phyloP scores from a whole-genome alignment of 2,329 filamentous ascomycete genomes.

The Byssochlamys sp. region DNA sequence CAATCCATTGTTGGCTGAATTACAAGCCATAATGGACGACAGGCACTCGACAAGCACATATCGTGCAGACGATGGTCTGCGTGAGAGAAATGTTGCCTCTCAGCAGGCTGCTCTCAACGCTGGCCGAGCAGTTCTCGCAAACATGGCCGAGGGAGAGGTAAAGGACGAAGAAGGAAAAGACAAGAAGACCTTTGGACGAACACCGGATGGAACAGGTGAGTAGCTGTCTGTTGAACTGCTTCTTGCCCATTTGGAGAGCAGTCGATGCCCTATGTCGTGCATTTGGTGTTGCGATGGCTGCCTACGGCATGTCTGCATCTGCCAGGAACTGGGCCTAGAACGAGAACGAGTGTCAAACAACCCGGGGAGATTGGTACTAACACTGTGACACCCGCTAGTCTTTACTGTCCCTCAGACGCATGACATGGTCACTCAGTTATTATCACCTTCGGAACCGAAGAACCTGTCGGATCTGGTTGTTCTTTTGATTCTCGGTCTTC shows the following conservation, averaged over 20 bases:
- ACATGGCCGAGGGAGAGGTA: constrained; percentile 30
- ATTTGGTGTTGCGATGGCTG: neutral
- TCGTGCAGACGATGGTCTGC: constrained; percentile 33
- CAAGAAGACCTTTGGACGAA: constrained; percentile 81
- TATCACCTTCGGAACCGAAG: constrained; percentile 90
- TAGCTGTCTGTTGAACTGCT: constrained; percentile 13
- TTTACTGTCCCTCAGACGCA: constrained; percentile 93
- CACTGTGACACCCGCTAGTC: constrained; percentile 46
- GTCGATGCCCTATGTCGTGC: neutral
- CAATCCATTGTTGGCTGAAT: neutral
- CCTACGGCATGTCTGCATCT: neutral
- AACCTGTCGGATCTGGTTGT: constrained; percentile 80
- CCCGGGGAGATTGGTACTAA: constrained; percentile 9
- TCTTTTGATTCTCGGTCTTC: constrained; percentile 63
- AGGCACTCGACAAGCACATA: constrained; percentile 29
- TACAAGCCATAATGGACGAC: constrained; percentile 26
- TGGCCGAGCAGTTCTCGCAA: constrained; percentile 36
- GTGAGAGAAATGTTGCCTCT: constrained; percentile 36
- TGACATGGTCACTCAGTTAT: constrained; percentile 96
- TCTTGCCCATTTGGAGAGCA: constrained; percentile 2
- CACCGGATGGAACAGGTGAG: constrained; percentile 81
- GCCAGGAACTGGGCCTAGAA: neutral
- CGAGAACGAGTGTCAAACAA: neutral
- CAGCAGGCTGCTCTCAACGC: constrained; percentile 33
- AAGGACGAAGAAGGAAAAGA: constrained; percentile 42